Base-by-base conservation (phyloP, 805 yeast genomes). In the Kazachstania psychrophila region DNA sequence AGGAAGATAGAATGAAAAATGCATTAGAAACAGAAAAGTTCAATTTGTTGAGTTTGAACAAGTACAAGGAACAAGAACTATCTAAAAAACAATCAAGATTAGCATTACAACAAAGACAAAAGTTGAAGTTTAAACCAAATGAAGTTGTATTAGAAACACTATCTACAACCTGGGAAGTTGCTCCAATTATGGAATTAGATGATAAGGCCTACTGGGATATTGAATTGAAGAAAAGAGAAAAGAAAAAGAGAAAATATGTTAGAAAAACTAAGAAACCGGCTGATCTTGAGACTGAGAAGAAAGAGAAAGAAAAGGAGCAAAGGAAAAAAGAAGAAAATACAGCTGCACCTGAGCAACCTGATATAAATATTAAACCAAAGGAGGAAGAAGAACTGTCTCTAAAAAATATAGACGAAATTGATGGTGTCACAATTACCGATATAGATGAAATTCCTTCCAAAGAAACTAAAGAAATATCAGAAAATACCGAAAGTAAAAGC, bases 1-100 rank as follows among this genome's bases (percentile, higher is more conserved):
- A 68, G 39, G 68, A 64, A 28, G 75, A 62, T 42, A 53, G 66
- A 41, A 38, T 67, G 31, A 79, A 71, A n/a, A 92, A 86, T 55
- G 97, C 98, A 1, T 65, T 77, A 31, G 81, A 79, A 47, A 92
- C 96, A 0, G 98, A 92, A 59, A 69, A 72, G 52, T 70, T 72
- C 30, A 92, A 92, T 56, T 63, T 76, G 2, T 65, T 74, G 19
- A 81, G 96, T 3, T 64, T 92, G 45, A 76, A 81, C 43, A 68
- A 72, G 49, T 92, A 83, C 53, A 75, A 79, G 48, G 94, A 88
- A 49, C 89, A 84, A 52, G 98, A 92, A 55, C 64, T 80, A 28
- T 78, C 75, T 32, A 79, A 85, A 49, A 86, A 85, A 54, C 78
- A 79, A 55, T 72, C 72, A 37, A 89, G 88, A 51, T 65, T 88